Evolutionary conservation across 352 stramenopile genomes (phyloP).

Genomic region (Globisporangium cystogenes): DNA sequence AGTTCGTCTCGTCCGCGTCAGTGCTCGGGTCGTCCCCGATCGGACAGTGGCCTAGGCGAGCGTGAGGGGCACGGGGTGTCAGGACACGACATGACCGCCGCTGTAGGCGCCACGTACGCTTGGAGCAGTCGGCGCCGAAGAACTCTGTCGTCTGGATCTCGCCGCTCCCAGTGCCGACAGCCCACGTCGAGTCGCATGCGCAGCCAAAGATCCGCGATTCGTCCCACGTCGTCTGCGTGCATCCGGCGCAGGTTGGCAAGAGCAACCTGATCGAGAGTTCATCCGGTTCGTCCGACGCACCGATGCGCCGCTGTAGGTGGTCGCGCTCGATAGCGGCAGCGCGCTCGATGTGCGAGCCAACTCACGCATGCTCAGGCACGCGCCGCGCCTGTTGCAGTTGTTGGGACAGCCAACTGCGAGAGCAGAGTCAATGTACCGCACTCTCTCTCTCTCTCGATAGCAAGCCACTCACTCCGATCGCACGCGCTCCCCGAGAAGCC

Average conservation of each 20-base stretch:
- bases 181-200: conserved; percentile 83
- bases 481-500: conserved; percentile 83
- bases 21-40: conserved; percentile 76
- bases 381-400: conserved; percentile 68
- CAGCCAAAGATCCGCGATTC: conserved; percentile 88
- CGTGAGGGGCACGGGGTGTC: no score
- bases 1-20: conserved; percentile 68
- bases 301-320: conserved; percentile 48
- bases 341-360: conserved; percentile 60
- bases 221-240: conserved; percentile 73
- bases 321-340: conserved; percentile 55
- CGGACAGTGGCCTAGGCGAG: conserved; percentile 62
- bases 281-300: background rate
- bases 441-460: no score
- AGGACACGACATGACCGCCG: no score
- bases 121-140: conserved; percentile 86
- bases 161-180: conserved; percentile 61
- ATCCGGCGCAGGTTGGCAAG: background rate
- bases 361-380: conserved; percentile 79
- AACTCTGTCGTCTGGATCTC: conserved; percentile 84
- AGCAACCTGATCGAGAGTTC: background rate
- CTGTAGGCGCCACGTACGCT: conserved; percentile 27
- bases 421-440: background rate
- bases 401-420: conserved; percentile 47
- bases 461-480: conserved; percentile 41